Evolutionary conservation across 345 rosid species (phyloP).

Genomic region (Garcia nutans): DNA sequence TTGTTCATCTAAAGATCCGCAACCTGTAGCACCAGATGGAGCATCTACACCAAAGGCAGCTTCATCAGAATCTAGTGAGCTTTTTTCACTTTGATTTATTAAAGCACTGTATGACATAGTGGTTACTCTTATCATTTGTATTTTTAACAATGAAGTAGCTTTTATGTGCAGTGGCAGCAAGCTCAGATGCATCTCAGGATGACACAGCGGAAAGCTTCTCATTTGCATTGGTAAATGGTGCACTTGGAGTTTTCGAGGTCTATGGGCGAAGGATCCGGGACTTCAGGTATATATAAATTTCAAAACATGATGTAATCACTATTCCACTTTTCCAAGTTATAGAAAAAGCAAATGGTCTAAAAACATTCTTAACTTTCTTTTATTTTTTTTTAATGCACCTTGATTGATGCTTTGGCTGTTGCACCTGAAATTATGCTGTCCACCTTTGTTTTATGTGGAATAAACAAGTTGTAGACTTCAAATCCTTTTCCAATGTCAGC

Average conservation of each 20-base stretch:
- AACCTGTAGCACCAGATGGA: constrained; percentile 47
- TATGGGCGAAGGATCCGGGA: constrained; percentile 95
- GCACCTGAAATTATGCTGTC: not conserved
- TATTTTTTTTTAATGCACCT: not conserved
- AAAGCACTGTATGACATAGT: constrained; percentile 10
- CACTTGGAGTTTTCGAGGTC: constrained; percentile 99
- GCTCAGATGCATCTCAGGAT: constrained; percentile 64
- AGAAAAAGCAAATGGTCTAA: not conserved
- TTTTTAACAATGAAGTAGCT: constrained; percentile 17
- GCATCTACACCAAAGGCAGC: constrained; percentile 44
- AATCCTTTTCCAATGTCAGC: not conserved
- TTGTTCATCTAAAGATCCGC: constrained; percentile 34
- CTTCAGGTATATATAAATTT: constrained; percentile 53
- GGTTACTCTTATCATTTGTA: constrained; percentile 3
- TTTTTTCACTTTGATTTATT: constrained; percentile 21
- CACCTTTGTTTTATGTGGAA: not conserved
- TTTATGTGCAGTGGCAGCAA: constrained; percentile 44
- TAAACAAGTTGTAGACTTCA: not conserved
- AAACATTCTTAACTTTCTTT: not conserved
- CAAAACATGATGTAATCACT: not conserved
- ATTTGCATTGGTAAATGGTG: constrained; percentile 95
- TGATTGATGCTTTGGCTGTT: not conserved
- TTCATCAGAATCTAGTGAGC: constrained; percentile 72
- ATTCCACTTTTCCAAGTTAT: not conserved
- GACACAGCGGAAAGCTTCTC: constrained; percentile 90